Base-by-base conservation (phyloP, 805 yeast species). In the Kuraishia cidri region DNA sequence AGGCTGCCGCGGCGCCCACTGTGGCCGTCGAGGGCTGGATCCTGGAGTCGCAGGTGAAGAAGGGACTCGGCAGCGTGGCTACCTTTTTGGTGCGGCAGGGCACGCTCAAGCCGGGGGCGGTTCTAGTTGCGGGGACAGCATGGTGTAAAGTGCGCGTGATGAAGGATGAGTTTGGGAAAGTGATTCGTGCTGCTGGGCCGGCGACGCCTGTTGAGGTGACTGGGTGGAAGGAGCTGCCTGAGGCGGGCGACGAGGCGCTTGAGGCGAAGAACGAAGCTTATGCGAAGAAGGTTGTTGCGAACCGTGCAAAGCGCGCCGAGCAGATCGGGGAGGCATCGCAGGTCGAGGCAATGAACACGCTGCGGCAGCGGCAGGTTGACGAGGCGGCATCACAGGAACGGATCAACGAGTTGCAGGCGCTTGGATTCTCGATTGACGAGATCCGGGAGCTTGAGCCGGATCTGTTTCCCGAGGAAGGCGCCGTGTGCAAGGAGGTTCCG, bases 181-280 rank as follows among this genome's bases (percentile, higher is more conserved):
- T 64, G 0, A 54, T 86, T 6, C 72, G 75, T 37, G 37, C 53
- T 20, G 97, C 95, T 0, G 72, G 75, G 1, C 97, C 98, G 0
- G 79, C 95, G 0, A 78, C 82, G 6, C 96, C 97, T 0, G 94
- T 85, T 1, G 94, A 86, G 46, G 66, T 92, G 6, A 69, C 84
- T 51, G 98, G 98, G 1, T 92, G 98, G 98, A 87, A 82, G 50
- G 88, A 77, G 23, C 58, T 88, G 24, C 97, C 97, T 0, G 83
- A 74, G 33, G 92, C 95, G 8, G 98, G 98, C 7, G 95, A 86
- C 40, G 73, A 73, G 41, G 75, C 84, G 1, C 50, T 90, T 4
- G 80, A 86, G 50, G 94, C 92, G 9, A 71, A 72, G 39, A 73
- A 58, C 45, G 97, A 88, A 50, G 62, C 72, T 10, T 54, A 64